Conservation (phyloP, 2,329 filamentous ascomycete genomes). For the Clonostachys sp. region DNA sequence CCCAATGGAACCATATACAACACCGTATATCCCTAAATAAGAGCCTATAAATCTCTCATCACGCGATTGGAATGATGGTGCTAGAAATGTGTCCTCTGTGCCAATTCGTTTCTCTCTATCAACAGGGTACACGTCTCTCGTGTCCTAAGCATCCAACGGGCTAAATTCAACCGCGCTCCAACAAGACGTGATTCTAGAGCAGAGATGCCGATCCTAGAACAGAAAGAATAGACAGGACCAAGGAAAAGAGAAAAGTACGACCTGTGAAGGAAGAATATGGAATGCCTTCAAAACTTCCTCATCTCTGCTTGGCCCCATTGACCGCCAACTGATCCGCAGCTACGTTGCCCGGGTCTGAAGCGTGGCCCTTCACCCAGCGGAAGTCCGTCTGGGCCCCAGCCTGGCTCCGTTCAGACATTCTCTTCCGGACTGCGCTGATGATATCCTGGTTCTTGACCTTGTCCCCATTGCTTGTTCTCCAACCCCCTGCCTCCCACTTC, state of each 20-base stretch:
- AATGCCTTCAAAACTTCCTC: background rate
- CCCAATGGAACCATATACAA: too few relatives aligned
- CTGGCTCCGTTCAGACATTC: conserved; percentile 64
- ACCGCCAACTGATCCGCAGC: conserved; percentile 78
- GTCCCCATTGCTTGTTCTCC: conserved; percentile 68
- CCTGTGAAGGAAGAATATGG: background rate
- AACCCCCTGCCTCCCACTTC: conserved; percentile 71
- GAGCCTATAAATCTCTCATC: too few relatives aligned
- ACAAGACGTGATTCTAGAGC: too few relatives aligned
- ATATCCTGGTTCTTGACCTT: conserved; percentile 85
- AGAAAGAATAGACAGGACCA: background rate
- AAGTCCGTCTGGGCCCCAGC: conserved; percentile 63
- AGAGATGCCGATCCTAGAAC: background rate
- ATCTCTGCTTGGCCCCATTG: conserved; percentile 22
- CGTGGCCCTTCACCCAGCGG: conserved; percentile 88
- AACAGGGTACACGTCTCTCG: background rate
- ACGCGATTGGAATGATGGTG: too few relatives aligned
- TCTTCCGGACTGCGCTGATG: conserved; percentile 64
- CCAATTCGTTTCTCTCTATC: background rate
- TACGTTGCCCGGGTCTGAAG: conserved; percentile 66
- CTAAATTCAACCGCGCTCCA: too few relatives aligned
- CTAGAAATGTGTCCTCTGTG: too few relatives aligned
- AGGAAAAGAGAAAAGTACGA: background rate
- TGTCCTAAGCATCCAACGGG: background rate
- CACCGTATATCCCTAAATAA: too few relatives aligned